Evolutionary conservation across 164 flowering plant species (phyloP).

Genomic region (Vitis amurensis): DNA sequence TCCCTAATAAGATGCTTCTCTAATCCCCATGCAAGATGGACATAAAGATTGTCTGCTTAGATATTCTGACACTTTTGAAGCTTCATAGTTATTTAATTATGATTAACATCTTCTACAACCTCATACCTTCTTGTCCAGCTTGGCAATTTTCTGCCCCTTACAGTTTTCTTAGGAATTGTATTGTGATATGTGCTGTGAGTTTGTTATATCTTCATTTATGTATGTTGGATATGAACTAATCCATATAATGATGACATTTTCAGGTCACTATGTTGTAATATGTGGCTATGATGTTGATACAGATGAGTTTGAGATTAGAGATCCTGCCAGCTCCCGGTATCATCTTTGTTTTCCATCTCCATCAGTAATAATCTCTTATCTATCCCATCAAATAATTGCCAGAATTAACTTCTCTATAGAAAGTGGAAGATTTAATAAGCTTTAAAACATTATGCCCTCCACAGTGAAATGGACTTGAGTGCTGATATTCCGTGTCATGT

Average conservation of each 20-base stretch:
- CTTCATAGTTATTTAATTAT: no score
- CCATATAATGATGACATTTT: neutral
- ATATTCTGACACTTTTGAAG: no score
- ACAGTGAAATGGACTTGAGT: no score
- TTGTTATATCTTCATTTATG: neutral
- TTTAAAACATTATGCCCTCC: no score
- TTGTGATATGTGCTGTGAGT: no score
- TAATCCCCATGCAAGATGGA: no score
- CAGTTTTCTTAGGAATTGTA: no score
- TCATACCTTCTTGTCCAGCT: neutral
- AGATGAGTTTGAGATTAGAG: constrained; percentile 93
- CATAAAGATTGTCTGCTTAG: no score
- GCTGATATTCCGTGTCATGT: no score
- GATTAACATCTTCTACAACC: neutral
- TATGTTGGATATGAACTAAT: neutral
- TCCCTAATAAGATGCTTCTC: no score
- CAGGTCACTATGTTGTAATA: constrained; percentile 89
- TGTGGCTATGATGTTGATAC: constrained; percentile 80
- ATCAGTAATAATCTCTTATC: neutral
- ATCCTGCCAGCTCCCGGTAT: constrained; percentile 91
- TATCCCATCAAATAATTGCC: neutral
- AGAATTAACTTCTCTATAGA: no score
- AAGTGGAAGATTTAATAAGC: no score
- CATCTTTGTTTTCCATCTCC: neutral
- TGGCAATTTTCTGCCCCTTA: neutral